phyloP scores from a whole-genome alignment of 257 asterid genomes.

The Solanum medicagineum region DNA sequence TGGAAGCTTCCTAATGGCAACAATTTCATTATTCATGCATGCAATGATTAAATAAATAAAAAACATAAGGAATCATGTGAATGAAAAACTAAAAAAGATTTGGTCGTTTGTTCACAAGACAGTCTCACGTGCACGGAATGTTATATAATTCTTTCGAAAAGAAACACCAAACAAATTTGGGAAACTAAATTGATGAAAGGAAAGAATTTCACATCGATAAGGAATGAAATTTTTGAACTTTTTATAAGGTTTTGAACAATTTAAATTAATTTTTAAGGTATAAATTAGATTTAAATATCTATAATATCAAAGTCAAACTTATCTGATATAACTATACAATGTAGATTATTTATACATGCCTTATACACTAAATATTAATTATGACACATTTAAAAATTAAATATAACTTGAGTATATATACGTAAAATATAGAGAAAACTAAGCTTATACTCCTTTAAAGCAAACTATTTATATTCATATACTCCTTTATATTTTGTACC shows the following conservation, averaged over 20 bases:
- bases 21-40: background rate
- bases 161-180: background rate
- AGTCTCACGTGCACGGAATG: constrained; percentile 4
- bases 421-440: no score
- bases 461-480: no score
- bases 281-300: background rate
- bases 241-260: no score
- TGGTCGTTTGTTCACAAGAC: constrained; percentile 9
- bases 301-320: no score
- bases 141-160: background rate
- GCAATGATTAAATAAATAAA: background rate
- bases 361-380: no score
- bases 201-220: background rate
- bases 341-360: no score
- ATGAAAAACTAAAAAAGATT: background rate
- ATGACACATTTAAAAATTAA: no score
- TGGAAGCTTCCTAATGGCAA: background rate
- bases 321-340: no score
- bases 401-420: no score
- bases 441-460: no score
- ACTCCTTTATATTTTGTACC: no score
- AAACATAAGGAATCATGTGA: background rate
- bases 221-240: no score
- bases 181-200: background rate
- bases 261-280: background rate